Conservation (phyloP, 768 basidiomycete genomes). For the Phanerochaete carnosa region DNA sequence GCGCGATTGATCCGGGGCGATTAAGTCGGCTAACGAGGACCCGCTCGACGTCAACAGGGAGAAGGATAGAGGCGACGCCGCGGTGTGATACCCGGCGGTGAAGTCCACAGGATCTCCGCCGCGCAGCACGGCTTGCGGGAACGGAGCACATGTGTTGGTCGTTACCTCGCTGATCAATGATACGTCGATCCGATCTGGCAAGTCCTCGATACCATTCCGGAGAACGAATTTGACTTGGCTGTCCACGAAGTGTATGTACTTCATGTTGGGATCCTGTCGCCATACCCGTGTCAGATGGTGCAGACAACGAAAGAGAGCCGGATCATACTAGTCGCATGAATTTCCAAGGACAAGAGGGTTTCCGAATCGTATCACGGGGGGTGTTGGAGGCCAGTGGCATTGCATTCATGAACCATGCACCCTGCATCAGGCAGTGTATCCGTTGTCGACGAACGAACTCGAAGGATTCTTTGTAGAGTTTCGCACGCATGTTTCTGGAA, state of each 20-base stretch:
- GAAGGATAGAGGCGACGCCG: conserved; percentile 70
- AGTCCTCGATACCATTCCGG: conserved; percentile 79
- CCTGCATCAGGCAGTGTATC: conserved; percentile 82
- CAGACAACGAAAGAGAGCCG: neutral
- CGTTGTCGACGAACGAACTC: conserved; percentile 89
- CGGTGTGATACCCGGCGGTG: conserved; percentile 47
- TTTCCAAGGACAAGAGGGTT: conserved; percentile 71
- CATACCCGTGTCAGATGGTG: conserved; percentile 1
- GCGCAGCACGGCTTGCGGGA: conserved; percentile 33
- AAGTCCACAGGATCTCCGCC: conserved; percentile 45
- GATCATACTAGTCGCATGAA: conserved; percentile 77
- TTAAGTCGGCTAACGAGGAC: conserved; percentile 71
- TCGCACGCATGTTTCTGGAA: conserved; percentile 73
- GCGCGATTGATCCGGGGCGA: conserved; percentile 68
- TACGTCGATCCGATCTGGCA: conserved; percentile 84
- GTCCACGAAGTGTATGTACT: conserved; percentile 84
- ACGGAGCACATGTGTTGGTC: conserved; percentile 67
- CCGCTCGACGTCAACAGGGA: conserved; percentile 69
- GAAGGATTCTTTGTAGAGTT: conserved; percentile 85
- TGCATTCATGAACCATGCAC: conserved; percentile 90
- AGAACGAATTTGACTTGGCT: conserved; percentile 76
- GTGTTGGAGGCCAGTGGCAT: conserved; percentile 43
- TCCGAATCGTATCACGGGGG: conserved; percentile 48
- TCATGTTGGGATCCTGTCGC: conserved; percentile 66
- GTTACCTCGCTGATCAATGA: conserved; percentile 76